A percentile compares a stretch with the other conserved stretches of the same genome.
These are phyloP conservation scores for Nannizziopsis arthrosporioides DNA, from an alignment of 2,329 filamentous ascomycete genomes.

Conservation along the genomic window DNA sequence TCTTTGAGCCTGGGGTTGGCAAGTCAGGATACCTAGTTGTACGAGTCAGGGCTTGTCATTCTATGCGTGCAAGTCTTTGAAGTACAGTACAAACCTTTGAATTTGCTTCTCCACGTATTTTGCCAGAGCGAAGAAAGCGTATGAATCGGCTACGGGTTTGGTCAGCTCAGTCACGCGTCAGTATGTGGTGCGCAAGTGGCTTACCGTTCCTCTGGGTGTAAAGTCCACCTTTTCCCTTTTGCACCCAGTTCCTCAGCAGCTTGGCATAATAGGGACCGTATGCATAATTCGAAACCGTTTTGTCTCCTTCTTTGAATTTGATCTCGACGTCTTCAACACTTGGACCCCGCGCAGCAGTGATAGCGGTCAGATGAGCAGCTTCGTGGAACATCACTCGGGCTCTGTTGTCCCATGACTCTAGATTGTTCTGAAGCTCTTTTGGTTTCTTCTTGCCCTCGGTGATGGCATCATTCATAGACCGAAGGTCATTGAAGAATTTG, in stretches of 20 bases:
- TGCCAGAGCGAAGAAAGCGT: conserved; percentile 5
- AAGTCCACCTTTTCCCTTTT: conserved; percentile 2
- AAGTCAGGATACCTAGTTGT: conserved; percentile 1
- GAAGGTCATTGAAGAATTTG: conserved; percentile 4
- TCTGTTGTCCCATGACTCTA: conserved; percentile 7
- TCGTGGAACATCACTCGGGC: conserved; percentile 5
- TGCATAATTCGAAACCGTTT: background rate
- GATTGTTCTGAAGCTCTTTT: conserved; percentile 3
- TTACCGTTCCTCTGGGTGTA: conserved; percentile 6
- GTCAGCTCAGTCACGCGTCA: background rate
- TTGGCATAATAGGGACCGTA: conserved; percentile 6
- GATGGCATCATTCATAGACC: conserved; percentile 2
- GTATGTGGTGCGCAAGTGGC: background rate
- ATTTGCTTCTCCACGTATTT: conserved; percentile 4
- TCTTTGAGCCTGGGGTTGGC: conserved; percentile 5
- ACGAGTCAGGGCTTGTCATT: background rate
- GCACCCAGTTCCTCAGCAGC: conserved; percentile 6
- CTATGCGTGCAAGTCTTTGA: background rate
- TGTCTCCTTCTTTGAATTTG: conserved; percentile 4
- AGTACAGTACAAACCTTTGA: background rate
- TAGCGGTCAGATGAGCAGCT: background rate
- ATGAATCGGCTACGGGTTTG: conserved; percentile 1
- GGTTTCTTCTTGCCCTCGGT: background rate
- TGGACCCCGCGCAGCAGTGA: background rate
- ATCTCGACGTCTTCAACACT: conserved; percentile 4